Evolutionary conservation across 305 asterid species (phyloP), one percentile per base, ranked within the genome.

Genomic region (Plantago lanceolata): DNA sequence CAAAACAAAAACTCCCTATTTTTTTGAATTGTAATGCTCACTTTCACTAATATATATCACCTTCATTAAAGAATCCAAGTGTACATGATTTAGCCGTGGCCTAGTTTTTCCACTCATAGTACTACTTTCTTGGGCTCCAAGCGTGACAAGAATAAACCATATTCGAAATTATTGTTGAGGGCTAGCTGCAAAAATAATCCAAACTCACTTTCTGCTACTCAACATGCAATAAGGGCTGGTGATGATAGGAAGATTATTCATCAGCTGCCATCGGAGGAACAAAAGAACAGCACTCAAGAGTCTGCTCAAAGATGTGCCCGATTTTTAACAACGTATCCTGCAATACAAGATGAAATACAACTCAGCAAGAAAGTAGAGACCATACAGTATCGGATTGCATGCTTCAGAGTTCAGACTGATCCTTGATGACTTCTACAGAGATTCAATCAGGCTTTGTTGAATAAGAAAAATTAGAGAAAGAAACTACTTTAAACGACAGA

Each of bases 261-360:
- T 82, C 83, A 31, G 84, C 91, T 21, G 82, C 75, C 2, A 93
- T 73, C 12, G 95, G 95, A 56, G 98, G 98, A 43, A 89, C 52
- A 62, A 87, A 82, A 37, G 84, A 78, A 70, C 73, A 72, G 19
- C 82, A 88, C 75, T 87, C 78, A 26, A 85, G 85, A 29, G 98
- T 93, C 73, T 93, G 97, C 88, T 93, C 97, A 50, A 93, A 93
- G 68, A 93, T 80, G 76, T 93, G 97, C 18, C 99, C 99, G 12
- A 89, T 79, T 68, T 75, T 85, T 37, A 93, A 83, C 75, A 93
- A 76, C 73, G 80, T 89, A 60, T 80, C 97, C 98, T 92, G 94
- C 84, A 84, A 73, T 51, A 31, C 6, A 48, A 6, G 19, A 21
- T 26, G 58, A 35, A 60, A 28, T 63, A 43, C 15, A 19, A 11